Conservation (phyloP, 192 early-diverging fungal species). For the Nowakowskiella sp. region DNA sequence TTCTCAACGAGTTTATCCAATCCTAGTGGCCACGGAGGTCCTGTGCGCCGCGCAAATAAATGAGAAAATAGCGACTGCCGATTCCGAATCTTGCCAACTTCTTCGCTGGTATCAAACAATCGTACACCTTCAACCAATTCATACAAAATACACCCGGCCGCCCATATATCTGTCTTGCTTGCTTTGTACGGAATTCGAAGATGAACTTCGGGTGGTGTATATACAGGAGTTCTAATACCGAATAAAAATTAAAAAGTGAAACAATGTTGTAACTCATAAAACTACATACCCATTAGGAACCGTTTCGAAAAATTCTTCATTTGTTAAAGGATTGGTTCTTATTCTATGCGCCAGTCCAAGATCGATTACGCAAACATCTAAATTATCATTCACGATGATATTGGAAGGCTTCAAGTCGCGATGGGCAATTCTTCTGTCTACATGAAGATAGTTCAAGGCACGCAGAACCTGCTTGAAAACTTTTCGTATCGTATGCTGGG, state of each 20-base stretch:
- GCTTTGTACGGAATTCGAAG: neutral
- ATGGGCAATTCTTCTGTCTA: neutral
- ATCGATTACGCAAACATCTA: neutral
- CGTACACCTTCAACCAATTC: neutral
- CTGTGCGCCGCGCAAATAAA: neutral
- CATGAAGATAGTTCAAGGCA: neutral
- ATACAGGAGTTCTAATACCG: neutral
- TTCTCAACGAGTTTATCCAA: neutral
- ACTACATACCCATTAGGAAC: constrained; percentile 1
- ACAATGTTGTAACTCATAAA: too few relatives aligned
- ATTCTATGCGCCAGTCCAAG: neutral
- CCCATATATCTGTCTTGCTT: neutral
- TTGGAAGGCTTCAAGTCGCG: neutral
- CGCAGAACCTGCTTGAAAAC: neutral
- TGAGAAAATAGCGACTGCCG: neutral
- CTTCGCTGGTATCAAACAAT: neutral
- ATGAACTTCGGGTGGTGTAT: neutral
- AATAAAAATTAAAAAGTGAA: neutral
- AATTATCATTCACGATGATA: neutral
- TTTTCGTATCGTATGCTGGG: neutral
- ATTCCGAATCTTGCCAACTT: neutral
- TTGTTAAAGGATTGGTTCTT: neutral
- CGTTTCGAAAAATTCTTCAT: neutral
- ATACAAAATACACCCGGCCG: neutral
- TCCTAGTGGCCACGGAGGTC: neutral